These are phyloP conservation scores for Sporobolomyces phaffii DNA, from an alignment of 768 basidiomycete species.

Conservation along the genomic window DNA sequence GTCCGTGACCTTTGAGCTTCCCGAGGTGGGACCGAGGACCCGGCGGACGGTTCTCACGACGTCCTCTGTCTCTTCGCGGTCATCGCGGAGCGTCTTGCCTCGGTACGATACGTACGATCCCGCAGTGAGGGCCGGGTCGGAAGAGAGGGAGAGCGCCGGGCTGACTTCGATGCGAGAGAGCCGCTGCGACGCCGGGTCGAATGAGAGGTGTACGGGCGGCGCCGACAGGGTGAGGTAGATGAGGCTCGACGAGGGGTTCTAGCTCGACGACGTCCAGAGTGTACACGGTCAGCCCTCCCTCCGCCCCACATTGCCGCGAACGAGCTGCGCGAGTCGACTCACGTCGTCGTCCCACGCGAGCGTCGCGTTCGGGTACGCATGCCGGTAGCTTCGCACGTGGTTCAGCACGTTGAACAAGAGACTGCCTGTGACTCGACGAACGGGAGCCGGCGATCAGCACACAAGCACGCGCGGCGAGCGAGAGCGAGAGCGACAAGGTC, in stretches of 20 bases:
- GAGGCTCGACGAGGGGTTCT: slow-evolving; percentile 11
- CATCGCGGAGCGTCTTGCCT: slow-evolving; percentile 9
- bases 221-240: slow-evolving; percentile 15
- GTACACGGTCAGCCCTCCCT: too few relatives aligned
- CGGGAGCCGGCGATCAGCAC: too few relatives aligned
- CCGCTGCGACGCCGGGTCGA: slow-evolving; percentile 6
- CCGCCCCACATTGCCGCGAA: slow-evolving; percentile 13
- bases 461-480: too few relatives aligned
- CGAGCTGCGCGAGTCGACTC: not conserved
- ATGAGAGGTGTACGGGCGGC: slow-evolving; percentile 23
- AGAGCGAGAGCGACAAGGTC: not conserved
- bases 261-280: too few relatives aligned
- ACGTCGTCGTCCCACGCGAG: slow-evolving; percentile 32
- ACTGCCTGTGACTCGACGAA: slow-evolving; percentile 13
- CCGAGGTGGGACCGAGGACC: slow-evolving; percentile 44
- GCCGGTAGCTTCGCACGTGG: slow-evolving; percentile 17
- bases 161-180: slow-evolving; percentile 17
- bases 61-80: slow-evolving; percentile 10
- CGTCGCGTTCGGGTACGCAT: slow-evolving; percentile 12
- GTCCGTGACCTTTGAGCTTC: not conserved
- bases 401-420: slow-evolving; percentile 38
- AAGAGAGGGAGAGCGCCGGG: not conserved
- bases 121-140: not conserved
- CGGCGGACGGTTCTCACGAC: slow-evolving; percentile 34
- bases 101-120: slow-evolving; percentile 29